phyloP scores from a whole-genome alignment of 108 stramenopile species.

The Nannochloropsis salina region DNA sequence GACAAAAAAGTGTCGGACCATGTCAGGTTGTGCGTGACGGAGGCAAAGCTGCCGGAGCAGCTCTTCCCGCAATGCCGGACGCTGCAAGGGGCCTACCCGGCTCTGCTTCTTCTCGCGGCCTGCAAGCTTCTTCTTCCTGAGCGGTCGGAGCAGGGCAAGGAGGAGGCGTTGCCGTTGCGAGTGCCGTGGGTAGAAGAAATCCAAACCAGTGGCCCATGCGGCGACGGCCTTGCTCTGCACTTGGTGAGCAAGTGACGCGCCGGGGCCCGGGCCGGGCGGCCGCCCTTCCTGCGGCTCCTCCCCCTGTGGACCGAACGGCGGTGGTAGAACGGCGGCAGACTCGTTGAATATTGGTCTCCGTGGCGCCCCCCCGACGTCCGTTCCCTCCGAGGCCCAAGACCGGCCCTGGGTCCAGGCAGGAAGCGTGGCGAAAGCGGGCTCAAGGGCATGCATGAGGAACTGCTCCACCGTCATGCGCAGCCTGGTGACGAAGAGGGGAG shows the following conservation, averaged over 20 bases:
- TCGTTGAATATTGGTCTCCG: too few species aligned
- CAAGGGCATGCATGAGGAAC: background rate
- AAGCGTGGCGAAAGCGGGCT: background rate
- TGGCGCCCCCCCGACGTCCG: too few species aligned
- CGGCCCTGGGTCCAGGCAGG: background rate
- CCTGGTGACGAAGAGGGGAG: background rate
- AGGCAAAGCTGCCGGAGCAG: background rate
- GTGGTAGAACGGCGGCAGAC: too few species aligned
- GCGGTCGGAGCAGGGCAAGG: constrained; percentile 1
- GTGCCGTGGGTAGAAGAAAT: background rate
- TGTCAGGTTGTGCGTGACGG: background rate
- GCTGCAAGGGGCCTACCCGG: too few species aligned
- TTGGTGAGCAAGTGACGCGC: background rate
- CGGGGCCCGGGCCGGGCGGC: too few species aligned
- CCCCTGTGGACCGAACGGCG: too few species aligned
- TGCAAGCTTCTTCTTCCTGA: background rate
- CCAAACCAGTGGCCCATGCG: background rate
- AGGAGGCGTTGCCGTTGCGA: background rate
- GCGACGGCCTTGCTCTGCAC: background rate
- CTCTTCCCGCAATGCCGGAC: background rate
- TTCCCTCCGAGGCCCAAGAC: too few species aligned
- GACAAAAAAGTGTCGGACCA: background rate
- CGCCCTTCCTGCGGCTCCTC: too few species aligned
- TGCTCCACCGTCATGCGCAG: background rate
- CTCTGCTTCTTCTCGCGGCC: too few species aligned